Evolutionary conservation across 192 early-diverging fungal species (phyloP).

Genomic region (Phlyctochytrium bullatum): DNA sequence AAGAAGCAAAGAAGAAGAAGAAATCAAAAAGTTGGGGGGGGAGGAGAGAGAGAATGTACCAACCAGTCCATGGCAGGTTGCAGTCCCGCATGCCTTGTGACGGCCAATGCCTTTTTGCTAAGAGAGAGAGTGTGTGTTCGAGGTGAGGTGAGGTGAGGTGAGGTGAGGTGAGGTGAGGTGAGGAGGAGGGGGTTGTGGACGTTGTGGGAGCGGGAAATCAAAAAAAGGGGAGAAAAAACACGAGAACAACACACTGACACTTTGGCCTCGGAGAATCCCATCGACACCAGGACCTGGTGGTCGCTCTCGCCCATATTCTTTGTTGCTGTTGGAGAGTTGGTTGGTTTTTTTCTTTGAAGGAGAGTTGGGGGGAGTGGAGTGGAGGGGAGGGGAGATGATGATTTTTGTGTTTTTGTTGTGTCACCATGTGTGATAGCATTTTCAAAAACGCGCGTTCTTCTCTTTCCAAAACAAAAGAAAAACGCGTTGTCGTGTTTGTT

Average conservation of each 20-base stretch:
- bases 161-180: too few species aligned
- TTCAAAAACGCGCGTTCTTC: neutral
- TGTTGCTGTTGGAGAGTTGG: neutral
- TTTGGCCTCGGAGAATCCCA: constrained; percentile 1
- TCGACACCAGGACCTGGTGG: neutral
- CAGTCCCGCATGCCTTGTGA: constrained; percentile 71
- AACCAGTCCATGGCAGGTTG: constrained; percentile 88
- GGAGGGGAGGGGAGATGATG: neutral
- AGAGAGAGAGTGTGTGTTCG: too few species aligned
- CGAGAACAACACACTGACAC: neutral
- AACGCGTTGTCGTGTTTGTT: too few species aligned
- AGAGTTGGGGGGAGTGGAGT: neutral
- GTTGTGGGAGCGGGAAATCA: neutral
- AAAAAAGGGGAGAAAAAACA: neutral
- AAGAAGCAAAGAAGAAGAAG: constrained; percentile 59
- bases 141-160: too few species aligned
- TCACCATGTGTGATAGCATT: neutral
- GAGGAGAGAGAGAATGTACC: neutral
- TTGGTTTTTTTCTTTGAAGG: too few species aligned
- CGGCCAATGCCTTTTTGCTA: constrained; percentile 8
- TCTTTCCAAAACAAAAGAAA: neutral
- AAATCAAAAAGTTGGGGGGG: constrained; percentile 25
- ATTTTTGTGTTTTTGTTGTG: neutral
- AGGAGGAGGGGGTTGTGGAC: too few species aligned
- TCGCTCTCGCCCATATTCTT: neutral